Conservation (phyloP, 2,329 filamentous ascomycete genomes). For the Fusarium keratoplasticum region DNA sequence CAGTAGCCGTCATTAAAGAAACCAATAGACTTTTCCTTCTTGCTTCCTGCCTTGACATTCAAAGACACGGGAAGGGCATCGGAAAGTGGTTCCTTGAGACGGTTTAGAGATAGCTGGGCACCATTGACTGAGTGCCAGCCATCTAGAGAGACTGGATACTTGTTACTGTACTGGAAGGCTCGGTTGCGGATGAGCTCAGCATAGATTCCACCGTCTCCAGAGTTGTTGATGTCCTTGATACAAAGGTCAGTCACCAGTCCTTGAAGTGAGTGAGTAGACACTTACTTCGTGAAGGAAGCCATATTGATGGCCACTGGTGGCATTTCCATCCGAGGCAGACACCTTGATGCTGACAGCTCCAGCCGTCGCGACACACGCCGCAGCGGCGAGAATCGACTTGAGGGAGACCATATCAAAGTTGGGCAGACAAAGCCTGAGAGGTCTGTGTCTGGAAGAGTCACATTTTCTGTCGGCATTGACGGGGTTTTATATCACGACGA, state of each 20-base stretch:
- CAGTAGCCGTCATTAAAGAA: conserved; percentile 67
- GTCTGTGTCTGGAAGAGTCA: not conserved
- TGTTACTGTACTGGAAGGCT: conserved; percentile 70
- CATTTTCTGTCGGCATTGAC: not conserved
- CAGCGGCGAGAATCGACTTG: conserved; percentile 31
- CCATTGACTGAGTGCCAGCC: conserved; percentile 59
- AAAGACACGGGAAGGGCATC: conserved; percentile 64
- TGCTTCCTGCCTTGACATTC: conserved; percentile 51
- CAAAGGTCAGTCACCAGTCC: not conserved
- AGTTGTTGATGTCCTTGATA: conserved; percentile 71
- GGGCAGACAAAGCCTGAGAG: conserved; percentile 1
- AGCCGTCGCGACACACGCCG: conserved; percentile 23
- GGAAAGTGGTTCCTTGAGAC: conserved; percentile 61
- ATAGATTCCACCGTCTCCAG: conserved; percentile 79
- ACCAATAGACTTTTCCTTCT: conserved; percentile 53
- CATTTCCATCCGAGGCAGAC: conserved; percentile 53
- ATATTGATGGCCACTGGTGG: conserved; percentile 58
- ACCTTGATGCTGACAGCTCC: conserved; percentile 53
- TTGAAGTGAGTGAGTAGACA: accelerated
- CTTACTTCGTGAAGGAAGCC: conserved; percentile 59
- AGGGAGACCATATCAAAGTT: conserved; percentile 30
- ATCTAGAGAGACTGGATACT: conserved; percentile 57
- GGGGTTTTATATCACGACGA: conserved; percentile 11
- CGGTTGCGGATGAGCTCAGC: conserved; percentile 77
- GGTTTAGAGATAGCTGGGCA: conserved; percentile 59